Evolutionary conservation across 345 rosid species (phyloP).

Genomic region (Rubroshorea leprosula): DNA sequence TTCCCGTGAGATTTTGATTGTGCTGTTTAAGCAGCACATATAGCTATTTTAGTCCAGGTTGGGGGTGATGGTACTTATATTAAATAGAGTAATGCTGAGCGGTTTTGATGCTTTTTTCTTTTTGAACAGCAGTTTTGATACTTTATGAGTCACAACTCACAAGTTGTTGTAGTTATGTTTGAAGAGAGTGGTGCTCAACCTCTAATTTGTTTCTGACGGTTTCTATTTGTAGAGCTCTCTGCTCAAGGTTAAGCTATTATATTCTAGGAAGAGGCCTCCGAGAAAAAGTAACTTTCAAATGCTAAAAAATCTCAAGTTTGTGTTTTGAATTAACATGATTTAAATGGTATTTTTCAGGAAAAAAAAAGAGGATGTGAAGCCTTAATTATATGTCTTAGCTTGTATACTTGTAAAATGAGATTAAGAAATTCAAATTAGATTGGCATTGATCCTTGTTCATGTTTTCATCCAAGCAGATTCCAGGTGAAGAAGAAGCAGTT

Average conservation of each 20-base stretch:
- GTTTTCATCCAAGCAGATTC: constrained; percentile 44
- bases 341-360: not conserved
- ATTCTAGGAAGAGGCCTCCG: not conserved
- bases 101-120: too few species aligned
- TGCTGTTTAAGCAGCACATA: not conserved
- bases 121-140: not conserved
- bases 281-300: not conserved
- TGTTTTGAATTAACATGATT: not conserved
- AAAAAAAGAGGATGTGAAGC: not conserved
- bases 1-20: not conserved
- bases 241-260: not conserved
- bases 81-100: not conserved
- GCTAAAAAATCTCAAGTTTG: not conserved
- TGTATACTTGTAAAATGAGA: not conserved
- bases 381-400: not conserved
- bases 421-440: not conserved
- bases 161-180: not conserved
- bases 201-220: not conserved
- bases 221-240: not conserved
- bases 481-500: constrained; percentile 99
- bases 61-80: not conserved
- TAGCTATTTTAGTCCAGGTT: not conserved
- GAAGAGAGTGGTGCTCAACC: not conserved
- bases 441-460: constrained; percentile 6
- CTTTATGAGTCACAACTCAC: not conserved